A percentile compares a stretch with the other conserved stretches of the same genome.
These are phyloP conservation scores for Trichomonas gallinae DNA, from an alignment of 208 protist species.

Conservation along the genomic window DNA sequence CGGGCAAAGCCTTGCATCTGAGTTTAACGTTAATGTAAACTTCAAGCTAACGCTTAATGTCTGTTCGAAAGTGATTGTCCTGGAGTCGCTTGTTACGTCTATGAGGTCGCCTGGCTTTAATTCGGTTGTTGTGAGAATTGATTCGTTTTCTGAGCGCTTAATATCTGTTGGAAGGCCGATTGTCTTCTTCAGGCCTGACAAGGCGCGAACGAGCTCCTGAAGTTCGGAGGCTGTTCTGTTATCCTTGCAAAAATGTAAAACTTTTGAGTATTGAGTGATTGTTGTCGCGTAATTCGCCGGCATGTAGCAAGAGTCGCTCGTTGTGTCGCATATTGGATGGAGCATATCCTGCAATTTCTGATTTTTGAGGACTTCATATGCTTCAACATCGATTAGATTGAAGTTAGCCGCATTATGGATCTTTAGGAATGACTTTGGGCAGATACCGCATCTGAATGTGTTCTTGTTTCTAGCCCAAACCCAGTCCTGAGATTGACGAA, in stretches of 20 bases:
- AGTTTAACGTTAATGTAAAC: not conserved
- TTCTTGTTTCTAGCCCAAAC: not conserved
- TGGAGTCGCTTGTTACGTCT: not conserved
- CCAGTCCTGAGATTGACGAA: not conserved
- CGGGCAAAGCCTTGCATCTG: not conserved
- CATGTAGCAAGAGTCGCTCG: not conserved
- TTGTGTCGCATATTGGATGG: not conserved
- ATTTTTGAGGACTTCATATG: not conserved
- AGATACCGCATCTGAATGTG: not conserved
- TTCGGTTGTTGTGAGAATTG: not conserved
- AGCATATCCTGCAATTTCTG: not conserved
- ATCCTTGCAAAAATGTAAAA: not conserved
- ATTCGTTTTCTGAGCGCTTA: not conserved
- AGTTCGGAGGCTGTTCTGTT: not conserved
- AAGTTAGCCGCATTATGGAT: not conserved
- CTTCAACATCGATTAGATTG: not conserved
- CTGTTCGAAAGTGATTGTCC: not conserved
- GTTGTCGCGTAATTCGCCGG: not conserved
- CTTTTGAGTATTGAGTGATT: not conserved
- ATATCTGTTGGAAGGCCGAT: not conserved
- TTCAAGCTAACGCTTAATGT: not conserved
- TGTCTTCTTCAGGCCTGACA: not conserved
- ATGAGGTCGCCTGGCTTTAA: not conserved
- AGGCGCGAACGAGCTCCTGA: not conserved
- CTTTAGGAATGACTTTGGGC: not conserved